Base-by-base conservation (phyloP, 768 basidiomycete genomes). In the Boletus rubroflammeus region DNA sequence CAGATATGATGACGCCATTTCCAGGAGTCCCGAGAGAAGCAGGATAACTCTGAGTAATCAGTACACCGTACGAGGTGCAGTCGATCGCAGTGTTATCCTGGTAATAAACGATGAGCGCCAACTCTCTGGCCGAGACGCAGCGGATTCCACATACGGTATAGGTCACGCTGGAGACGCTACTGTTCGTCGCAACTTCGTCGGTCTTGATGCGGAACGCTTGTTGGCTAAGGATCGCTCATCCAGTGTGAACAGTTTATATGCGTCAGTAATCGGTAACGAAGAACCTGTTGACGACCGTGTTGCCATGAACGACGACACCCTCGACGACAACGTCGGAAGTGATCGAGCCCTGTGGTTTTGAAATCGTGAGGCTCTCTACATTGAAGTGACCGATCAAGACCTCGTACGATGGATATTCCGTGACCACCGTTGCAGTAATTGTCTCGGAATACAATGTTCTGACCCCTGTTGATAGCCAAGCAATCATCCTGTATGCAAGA, bases 1-100 rank as follows among this genome's bases (percentile, higher is more conserved):
- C 81, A 21, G 77, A 82, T 54, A 84, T 66, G 28, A 65, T 69
- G 6, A 82, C 78, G 6, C 82, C 82, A 9, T 68, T 79, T 32
- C 82, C 82, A 6, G 84, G 81, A 0, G 74, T 80, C 21, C 78
- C 77, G 44, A 84, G 66, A 9, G 81, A 79, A 47, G 68, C 64
- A 13, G 82, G 82, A 63, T 84, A 85, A 64, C 81, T 83, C 78
- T 82, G 59, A 62, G 84, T 81, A 32, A 86, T 84, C 56, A 86
- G 61, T 0, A 85, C 72, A 23, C 84, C 84, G 56, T 79, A 84
- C 40, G 67, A 39, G 6, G 70, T 70, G n/a, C 78, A 68, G 5
- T 78, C 78, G 7, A 72, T 77, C 3, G 75, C 80, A 8, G 73
- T 81, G 65, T 85, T 84, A 32, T 77, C 79, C 73, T 78, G n/a